These are phyloP conservation scores for Asterophora parasitica DNA, from an alignment of 768 basidiomycete species.

Conservation along the genomic window DNA sequence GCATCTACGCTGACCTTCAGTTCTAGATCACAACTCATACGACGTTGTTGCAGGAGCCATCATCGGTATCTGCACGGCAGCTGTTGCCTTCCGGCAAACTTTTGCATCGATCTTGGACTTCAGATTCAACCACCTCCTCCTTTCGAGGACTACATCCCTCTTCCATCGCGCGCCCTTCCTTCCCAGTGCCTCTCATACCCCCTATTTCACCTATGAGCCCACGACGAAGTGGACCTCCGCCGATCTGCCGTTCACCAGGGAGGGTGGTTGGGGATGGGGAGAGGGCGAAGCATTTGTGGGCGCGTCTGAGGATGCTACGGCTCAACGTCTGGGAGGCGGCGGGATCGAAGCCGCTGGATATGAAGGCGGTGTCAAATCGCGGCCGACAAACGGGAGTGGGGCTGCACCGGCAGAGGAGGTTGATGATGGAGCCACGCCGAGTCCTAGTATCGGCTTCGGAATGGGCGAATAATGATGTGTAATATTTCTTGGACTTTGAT, in stretches of 20 bases:
- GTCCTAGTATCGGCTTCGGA: no score
- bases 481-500: no score
- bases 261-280: conserved; percentile 43
- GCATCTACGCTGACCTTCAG: no score
- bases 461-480: no score
- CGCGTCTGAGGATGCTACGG: conserved; percentile 41
- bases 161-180: conserved; percentile 32
- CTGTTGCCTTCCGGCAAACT: conserved; percentile 51
- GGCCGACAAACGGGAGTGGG: not conserved
- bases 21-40: no score
- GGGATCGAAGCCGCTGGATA: not conserved
- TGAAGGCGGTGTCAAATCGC: not conserved
- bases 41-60: conserved; percentile 38
- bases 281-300: conserved; percentile 31
- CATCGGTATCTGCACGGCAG: conserved; percentile 41
- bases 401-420: no score
- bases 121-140: conserved; percentile 52
- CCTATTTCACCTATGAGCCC: conserved; percentile 33
- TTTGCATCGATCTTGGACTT: conserved; percentile 56
- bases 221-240: conserved; percentile 21
- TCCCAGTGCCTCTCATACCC: conserved; percentile 17
- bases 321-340: conserved; percentile 10
- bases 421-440: no score
- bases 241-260: conserved; percentile 38
- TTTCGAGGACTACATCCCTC: no score